Percentiles rank a stretch among this genome's conserved stretches.
Evolutionary conservation across 1,139 yeast species (phyloP).

Genomic region (Blastobotrys buckinghamii): DNA sequence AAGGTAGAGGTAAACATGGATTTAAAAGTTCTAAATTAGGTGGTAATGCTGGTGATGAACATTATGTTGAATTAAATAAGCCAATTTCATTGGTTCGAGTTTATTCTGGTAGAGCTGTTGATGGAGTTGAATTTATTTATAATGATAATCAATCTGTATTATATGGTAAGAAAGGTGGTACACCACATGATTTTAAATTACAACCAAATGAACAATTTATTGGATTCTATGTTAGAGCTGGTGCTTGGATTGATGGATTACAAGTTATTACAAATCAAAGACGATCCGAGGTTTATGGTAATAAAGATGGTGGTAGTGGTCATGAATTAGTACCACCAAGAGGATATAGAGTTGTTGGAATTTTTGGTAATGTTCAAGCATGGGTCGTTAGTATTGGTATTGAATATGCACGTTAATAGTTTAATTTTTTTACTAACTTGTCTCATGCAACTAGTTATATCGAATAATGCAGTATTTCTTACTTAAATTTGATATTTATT

Average conservation of each 20-base stretch:
- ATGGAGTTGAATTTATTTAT: conserved; percentile 53
- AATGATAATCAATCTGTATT: conserved; percentile 30
- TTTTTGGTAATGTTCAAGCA: conserved; percentile 56
- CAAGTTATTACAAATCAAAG: conserved; percentile 52
- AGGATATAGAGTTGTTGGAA: conserved; percentile 54
- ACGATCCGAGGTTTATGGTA: conserved; percentile 46
- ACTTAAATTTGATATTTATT: no score
- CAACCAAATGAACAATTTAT: conserved; percentile 52
- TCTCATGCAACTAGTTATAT: no score
- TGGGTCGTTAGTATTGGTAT: conserved; percentile 77
- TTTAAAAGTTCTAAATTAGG: conserved; percentile 25
- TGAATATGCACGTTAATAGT: conserved; percentile 33
- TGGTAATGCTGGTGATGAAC: conserved; percentile 21
- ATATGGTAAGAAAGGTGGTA: conserved; percentile 55
- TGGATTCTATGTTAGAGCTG: conserved; percentile 62
- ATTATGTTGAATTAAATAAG: conserved; percentile 14
- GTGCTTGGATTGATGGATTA: conserved; percentile 86
- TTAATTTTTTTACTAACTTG: no score
- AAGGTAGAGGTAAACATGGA: conserved; percentile 13
- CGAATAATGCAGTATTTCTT: no score
- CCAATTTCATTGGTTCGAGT: conserved; percentile 48
- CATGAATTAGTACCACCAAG: conserved; percentile 55
- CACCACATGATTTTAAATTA: conserved; percentile 52
- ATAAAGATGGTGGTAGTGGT: conserved; percentile 63
- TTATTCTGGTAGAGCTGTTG: conserved; percentile 69